Base-by-base conservation (phyloP, 2,329 filamentous ascomycete genomes). In the Fulvia fulva region DNA sequence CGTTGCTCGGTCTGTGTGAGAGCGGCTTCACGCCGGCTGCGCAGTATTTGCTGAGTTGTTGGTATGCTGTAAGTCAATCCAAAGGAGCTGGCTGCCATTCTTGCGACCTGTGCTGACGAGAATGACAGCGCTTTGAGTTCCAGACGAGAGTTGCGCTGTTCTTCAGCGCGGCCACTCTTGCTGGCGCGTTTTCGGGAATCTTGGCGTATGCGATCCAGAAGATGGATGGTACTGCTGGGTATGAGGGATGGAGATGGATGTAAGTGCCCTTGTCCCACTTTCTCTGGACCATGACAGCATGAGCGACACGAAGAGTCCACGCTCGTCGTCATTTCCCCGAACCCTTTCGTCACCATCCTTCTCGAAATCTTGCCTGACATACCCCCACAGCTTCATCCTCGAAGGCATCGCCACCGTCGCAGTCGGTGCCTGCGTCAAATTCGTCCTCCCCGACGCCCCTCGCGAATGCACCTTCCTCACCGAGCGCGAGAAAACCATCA, bases 401-500 rank as follows among this genome's bases (percentile, higher is more conserved):
- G 62, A 70, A 61, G 64, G 63, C 23, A 56, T 65, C 25, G 49
- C 59, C n/a, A 66, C 64, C 2, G 74, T 79, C 49, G 61, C 80
- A 53, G 62, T 70, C 46, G 78, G 77, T 47, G 80, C 78, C 66
- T 19, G 46, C 8, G 62, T 64, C 21, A 66, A 62, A 53, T 83
- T 78, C 70, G 71, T 77, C 37, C 82, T 87, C 65, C 74, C 82
- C 56, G 84, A 87, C 68, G 87, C 84, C 60, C 84, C 85, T 1
- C 73, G 71, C 7, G 77, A 73, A 1, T 83, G 85, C 4, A 73
- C 68, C 0, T 88, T 87, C 65, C 76, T 89, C 2, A 80, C 75
- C 0, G 66, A 76, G 1, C 74, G 78, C 23, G 60, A 67, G 53
- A 73, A 75, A 55, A 63, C 68, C 12, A 64, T 79, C 9, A 71